Evolutionary conservation across 192 early-diverging fungal species (phyloP).

Genomic region (Podila epicladia): DNA sequence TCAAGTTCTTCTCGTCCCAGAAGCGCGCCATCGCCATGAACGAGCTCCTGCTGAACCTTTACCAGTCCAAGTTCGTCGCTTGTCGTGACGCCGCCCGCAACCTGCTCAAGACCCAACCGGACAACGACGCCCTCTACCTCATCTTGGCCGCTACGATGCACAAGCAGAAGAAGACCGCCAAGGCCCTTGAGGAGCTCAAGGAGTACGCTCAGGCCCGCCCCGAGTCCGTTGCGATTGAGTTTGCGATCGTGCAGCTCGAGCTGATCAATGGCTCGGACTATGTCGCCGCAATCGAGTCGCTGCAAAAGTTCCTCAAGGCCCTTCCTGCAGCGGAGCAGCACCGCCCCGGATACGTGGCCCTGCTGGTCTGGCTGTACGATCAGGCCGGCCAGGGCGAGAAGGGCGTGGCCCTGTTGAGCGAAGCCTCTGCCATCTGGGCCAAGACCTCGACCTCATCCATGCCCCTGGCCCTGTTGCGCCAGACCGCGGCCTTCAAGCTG

Average conservation of each 20-base stretch:
- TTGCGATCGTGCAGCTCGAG: constrained; percentile 71
- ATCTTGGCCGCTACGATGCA: constrained; percentile 65
- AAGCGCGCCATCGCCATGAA: constrained; percentile 71
- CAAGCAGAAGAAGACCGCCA: constrained; percentile 64
- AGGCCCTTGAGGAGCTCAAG: constrained; percentile 66
- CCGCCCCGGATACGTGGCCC: constrained; percentile 71
- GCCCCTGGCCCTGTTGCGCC: constrained; percentile 59
- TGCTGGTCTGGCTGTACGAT: constrained; percentile 78
- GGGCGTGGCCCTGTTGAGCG: constrained; percentile 64
- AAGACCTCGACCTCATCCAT: constrained; percentile 21
- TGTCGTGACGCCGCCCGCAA: constrained; percentile 62
- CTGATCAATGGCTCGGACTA: constrained; percentile 55
- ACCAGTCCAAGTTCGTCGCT: constrained; percentile 64
- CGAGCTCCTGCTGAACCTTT: constrained; percentile 65
- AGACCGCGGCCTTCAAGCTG: constrained; percentile 77
- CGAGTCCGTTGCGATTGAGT: constrained; percentile 61
- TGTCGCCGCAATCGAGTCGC: constrained; percentile 57
- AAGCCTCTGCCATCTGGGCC: constrained; percentile 70
- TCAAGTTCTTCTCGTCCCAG: constrained; percentile 67
- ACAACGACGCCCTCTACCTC: constrained; percentile 66
- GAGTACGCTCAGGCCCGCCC: constrained; percentile 50
- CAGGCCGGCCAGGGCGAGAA: constrained; percentile 67
- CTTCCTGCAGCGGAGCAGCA: constrained; percentile 53
- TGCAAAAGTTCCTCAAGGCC: constrained; percentile 53
- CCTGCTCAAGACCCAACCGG: constrained; percentile 66